phyloP scores from a whole-genome alignment of 2,329 filamentous ascomycete genomes.

The Erysiphe neolycopersici region DNA sequence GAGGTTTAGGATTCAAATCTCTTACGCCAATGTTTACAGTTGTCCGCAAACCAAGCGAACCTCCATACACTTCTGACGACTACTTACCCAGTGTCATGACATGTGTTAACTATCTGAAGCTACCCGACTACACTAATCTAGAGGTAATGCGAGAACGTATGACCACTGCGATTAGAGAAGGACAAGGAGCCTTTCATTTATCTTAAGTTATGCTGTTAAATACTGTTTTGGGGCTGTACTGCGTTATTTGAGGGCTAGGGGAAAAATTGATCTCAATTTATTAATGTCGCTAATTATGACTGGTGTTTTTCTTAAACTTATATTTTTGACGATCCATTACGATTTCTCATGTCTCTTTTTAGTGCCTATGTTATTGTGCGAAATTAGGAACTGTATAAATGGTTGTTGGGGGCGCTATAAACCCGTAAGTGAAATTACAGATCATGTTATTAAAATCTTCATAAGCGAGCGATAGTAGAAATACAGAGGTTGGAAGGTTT shows the following conservation, averaged over 20 bases:
- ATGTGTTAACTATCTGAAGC: conserved; percentile 94
- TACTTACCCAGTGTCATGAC: conserved; percentile 99
- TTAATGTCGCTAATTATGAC: background rate
- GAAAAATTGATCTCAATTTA: background rate
- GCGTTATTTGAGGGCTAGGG: background rate
- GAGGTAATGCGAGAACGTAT: conserved; percentile 55
- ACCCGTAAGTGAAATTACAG: too few species aligned
- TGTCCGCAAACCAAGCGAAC: conserved; percentile 94
- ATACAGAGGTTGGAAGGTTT: too few species aligned
- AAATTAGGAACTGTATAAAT: too few species aligned
- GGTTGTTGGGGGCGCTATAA: too few species aligned
- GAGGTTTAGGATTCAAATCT: conserved; percentile 58
- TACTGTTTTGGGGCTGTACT: background rate
- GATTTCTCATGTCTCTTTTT: background rate
- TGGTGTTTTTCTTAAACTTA: background rate
- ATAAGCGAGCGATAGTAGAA: too few species aligned
- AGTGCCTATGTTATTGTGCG: too few species aligned
- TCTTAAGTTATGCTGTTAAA: conserved; percentile 25
- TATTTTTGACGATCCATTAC: background rate
- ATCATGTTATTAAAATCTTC: too few species aligned
- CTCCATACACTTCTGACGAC: conserved; percentile 79
- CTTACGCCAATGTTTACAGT: conserved; percentile 97
- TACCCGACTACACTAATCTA: conserved; percentile 73
- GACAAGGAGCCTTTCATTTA: conserved; percentile 91
- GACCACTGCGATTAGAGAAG: conserved; percentile 69